Base-by-base conservation (phyloP, 2,329 filamentous ascomycete genomes). In the Trichoderma lentiforme region DNA sequence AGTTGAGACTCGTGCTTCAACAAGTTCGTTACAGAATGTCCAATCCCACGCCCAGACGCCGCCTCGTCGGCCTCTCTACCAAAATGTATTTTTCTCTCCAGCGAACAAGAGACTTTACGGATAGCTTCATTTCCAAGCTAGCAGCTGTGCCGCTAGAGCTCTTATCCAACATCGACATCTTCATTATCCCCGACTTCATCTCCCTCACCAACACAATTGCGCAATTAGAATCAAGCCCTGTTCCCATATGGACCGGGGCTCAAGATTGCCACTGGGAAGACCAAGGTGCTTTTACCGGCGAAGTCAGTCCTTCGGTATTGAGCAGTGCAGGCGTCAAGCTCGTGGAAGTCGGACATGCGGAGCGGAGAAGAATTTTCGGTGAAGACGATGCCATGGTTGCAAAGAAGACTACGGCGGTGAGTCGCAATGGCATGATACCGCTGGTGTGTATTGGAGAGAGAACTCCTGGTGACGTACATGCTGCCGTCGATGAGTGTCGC, bases 391-490 rank as follows among this genome's bases (percentile, higher is more conserved):
- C 84, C 18, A 83, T 85, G 56, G 88, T 91, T 0, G 90, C 89
- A 0, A 86, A 83, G 73, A 96, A 96, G 82, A 92, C 92, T 0
- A 86, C 85, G 0, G 93, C 92, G 0, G 89, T 89, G 1, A 89
- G 87, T 18, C 82, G 88, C 5, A 91, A 94, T 77, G 90, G 90
- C 6, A 88, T 97, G 84, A 84, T 92, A 0, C 93, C 94, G 3
- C 85, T 97, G 1, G 88, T 97, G 1, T 97, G 94, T 81, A 89
- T 97, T 24, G 93, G 94, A 12, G 94, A 97, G 84, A 84, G 87
- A 76, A 88, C 83, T 0, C 75, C 75, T 26, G 82, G 79, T 11
- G 82, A 85, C 0, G 85, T 91, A 0, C 86, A 85, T 0, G 78
- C 84, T 1, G 92, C 93, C 0, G 86, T 93, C 3, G 80, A 84